Base-by-base conservation (phyloP, 768 basidiomycete genomes). In the Boletus fagicola region DNA sequence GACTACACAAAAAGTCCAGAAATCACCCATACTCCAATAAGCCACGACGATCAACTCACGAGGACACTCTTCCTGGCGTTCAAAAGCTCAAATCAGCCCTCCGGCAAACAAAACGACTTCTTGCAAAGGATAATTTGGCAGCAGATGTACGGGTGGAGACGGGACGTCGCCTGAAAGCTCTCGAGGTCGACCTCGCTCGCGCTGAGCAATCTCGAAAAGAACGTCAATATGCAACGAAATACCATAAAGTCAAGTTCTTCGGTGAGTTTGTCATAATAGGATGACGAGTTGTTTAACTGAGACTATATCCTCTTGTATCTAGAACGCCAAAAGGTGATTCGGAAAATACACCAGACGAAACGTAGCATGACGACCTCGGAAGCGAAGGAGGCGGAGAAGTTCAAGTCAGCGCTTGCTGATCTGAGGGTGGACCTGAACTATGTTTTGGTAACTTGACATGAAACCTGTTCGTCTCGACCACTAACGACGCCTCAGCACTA, bases 181-280 rank as follows among this genome's bases (percentile, higher is more conserved):
- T 97, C 3, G 85, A 95, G 68, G 80, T 75, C 8, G 92, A 94
- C 62, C 78, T 94, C 15, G 79, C 75, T 26, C 79, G 76, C 53
- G 88, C 88, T 0, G 85, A 90, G 72, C 65, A 70, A 24, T 78
- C 80, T 36, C 79, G 79, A 47, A 87, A 86, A 68, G 91, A 92
- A 71, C 83, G 88, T 46, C 76, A 85, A 43, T 77, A 91, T 64
- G 90, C 91, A 0, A 73, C 81, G 40, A 83, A 83, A 59, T 98
- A 98, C 72, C 94, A 94, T 64, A 92, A 86, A 76, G 76, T 94
- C 65, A 95, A 93, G 71, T 98, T 98, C 75, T 97, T 98, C 60
- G 94, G 94, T 94, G 60, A 62, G 79, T 70, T n/a, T 39, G 26
- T 58, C 31, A 7, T 46, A 33, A 18, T 28, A 1, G 15, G 16